These are phyloP conservation scores for Angomonas deanei DNA, from an alignment of 208 protist species.

Conservation along the genomic window DNA sequence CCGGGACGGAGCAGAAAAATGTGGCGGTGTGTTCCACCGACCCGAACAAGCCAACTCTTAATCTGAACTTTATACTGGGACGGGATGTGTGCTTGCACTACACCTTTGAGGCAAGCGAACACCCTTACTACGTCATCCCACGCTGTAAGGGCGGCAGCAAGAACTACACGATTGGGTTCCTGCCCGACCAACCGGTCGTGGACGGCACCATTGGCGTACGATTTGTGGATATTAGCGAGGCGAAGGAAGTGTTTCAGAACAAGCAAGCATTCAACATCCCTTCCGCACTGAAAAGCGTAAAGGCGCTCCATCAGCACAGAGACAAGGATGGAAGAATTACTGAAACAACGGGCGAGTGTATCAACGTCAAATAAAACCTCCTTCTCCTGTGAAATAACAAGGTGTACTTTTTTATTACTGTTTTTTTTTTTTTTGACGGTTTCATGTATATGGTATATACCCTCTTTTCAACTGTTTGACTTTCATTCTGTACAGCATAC, in stretches of 20 bases:
- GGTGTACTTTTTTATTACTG: too few species aligned
- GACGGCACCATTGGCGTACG: slow-evolving; percentile 24
- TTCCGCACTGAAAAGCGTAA: neutral
- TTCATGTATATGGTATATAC: too few species aligned
- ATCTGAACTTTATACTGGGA: slow-evolving; percentile 38
- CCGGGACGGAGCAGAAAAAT: neutral
- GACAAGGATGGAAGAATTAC: neutral
- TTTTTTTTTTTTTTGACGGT: too few species aligned
- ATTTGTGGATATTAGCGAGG: slow-evolving; percentile 16
- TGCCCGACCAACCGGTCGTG: slow-evolving; percentile 16
- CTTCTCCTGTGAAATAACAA: too few species aligned
- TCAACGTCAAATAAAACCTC: too few species aligned
- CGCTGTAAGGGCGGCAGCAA: slow-evolving; percentile 19
- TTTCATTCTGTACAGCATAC: too few species aligned
- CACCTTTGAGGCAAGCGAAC: slow-evolving; percentile 20
- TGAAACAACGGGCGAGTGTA: neutral
- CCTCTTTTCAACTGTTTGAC: too few species aligned
- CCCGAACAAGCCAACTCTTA: slow-evolving; percentile 24
- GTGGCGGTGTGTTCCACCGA: slow-evolving; percentile 18
- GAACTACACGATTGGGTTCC: slow-evolving; percentile 37
- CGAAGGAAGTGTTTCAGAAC: slow-evolving; percentile 27
- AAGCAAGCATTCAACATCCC: slow-evolving; percentile 8
- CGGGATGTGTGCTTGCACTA: slow-evolving; percentile 39
- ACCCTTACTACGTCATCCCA: slow-evolving; percentile 56
- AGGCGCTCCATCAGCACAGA: neutral